Conservation (phyloP, 75 land plant species). For the Cryptomeria japonica region DNA sequence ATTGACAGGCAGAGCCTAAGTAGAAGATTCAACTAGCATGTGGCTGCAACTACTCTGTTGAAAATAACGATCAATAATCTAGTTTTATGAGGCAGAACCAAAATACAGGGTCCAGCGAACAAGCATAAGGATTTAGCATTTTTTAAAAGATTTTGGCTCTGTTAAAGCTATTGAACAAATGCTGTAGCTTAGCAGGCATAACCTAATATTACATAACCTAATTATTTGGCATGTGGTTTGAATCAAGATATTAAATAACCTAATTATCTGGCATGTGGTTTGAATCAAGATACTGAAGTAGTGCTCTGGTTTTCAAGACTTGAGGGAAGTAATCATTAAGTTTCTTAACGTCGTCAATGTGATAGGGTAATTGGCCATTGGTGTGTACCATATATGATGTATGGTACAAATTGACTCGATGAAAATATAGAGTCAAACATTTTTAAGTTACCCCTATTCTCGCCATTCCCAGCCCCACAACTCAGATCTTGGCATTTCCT, state of each 20-base stretch:
- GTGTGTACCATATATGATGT: background rate
- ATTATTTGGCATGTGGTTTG: background rate
- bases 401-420: background rate
- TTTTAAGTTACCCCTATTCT: background rate
- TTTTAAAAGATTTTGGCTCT: background rate
- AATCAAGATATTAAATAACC: background rate
- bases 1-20: background rate
- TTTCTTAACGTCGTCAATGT: background rate
- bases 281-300: too few relatives aligned
- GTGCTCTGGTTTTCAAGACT: too few relatives aligned
- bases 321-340: too few relatives aligned
- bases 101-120: background rate
- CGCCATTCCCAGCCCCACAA: background rate
- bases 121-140: background rate
- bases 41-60: background rate
- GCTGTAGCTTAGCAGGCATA: background rate
- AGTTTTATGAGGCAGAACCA: background rate
- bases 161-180: background rate
- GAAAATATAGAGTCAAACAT: background rate
- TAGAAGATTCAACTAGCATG: background rate
- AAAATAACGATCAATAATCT: background rate
- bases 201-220: background rate
- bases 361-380: background rate
- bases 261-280: background rate
- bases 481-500: background rate